These are phyloP conservation scores for Alternaria consortialis DNA, from an alignment of 2,329 filamentous ascomycete genomes.

Conservation along the genomic window DNA sequence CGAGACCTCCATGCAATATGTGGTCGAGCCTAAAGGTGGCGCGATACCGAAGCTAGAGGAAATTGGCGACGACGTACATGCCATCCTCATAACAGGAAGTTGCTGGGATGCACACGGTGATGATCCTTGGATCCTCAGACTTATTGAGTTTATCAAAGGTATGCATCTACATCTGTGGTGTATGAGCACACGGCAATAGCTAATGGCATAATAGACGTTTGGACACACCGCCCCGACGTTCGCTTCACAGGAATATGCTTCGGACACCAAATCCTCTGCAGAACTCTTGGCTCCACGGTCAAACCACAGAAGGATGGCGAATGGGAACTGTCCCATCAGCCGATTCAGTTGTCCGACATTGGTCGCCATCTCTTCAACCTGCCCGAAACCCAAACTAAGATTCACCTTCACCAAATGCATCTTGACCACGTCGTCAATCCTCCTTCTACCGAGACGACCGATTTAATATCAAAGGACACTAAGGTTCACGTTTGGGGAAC, in stretches of 20 bases:
- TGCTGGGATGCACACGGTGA: constrained; percentile 60
- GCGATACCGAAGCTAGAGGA: constrained; percentile 59
- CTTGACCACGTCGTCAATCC: constrained; percentile 55
- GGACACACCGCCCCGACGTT: constrained; percentile 61
- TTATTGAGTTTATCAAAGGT: constrained; percentile 58
- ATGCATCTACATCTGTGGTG: constrained; percentile 3
- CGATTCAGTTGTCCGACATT: constrained; percentile 52
- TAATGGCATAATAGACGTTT: constrained; percentile 54
- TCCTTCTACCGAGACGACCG: constrained; percentile 37
- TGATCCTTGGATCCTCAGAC: constrained; percentile 55
- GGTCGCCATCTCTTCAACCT: constrained; percentile 55
- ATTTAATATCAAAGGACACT: constrained; percentile 42
- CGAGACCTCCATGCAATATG: constrained; percentile 64
- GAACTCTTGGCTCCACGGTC: constrained; percentile 54
- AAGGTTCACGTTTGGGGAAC: constrained; percentile 61
- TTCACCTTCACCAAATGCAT: constrained; percentile 60
- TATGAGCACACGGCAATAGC: not conserved
- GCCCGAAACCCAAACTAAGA: constrained; percentile 36
- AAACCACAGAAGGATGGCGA: constrained; percentile 51
- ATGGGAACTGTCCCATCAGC: constrained; percentile 58
- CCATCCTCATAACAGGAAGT: constrained; percentile 58
- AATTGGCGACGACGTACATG: constrained; percentile 56
- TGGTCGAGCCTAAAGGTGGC: constrained; percentile 55
- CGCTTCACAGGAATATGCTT: constrained; percentile 61
- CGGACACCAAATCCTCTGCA: constrained; percentile 59